Evolutionary conservation across 805 yeast genomes (phyloP), one percentile per base, ranked within the genome.

Genomic region (Myxozyma neotropica): DNA sequence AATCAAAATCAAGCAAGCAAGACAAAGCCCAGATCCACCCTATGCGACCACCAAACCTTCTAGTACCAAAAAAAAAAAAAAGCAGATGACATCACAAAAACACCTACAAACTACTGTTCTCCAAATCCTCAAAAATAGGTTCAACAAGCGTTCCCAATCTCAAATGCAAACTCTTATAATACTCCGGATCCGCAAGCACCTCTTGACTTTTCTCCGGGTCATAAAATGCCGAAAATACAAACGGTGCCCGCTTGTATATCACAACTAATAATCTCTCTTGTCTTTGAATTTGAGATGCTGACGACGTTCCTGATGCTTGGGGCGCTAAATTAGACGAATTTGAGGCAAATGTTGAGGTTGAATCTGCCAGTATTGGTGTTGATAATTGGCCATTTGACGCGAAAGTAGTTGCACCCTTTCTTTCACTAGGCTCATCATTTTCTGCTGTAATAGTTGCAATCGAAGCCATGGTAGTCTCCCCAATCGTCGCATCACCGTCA

Each of bases 201-300:
- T 39, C 27, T n/a, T 43, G 23, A 15, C 53, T 51, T 35, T 36
- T 36, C n/a, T 4, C 24, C 13, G 66, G 56, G 36, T 62, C 66
- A 31, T 35, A 62, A 33, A 62, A 62, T 5, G 66, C 66, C 5
- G 66, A 62, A 35, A 62, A 62, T 2, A 62, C 23, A 29, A 60
- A 62, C 47, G 66, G 66, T 19, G 65, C 64, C 6, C 66, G 60
- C 35, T 62, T 62, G 42, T 62, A 62, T 15, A 62, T 52, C 10
- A 62, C 64, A 7, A 62, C 45, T 1, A 35, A 19, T 31, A 62
- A 42, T 15, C 47, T 42, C 26, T 60, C 59, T 10, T 48, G 42
- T 35, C 51, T 53, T 15, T 53, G 42, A 15, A 7, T 43, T 13
- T 21, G 53, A 10, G 23, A 21, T 31, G 43, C 10, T 3, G 53